Base-by-base conservation (phyloP, 345 rosid genomes). In the Gossypium australe region DNA sequence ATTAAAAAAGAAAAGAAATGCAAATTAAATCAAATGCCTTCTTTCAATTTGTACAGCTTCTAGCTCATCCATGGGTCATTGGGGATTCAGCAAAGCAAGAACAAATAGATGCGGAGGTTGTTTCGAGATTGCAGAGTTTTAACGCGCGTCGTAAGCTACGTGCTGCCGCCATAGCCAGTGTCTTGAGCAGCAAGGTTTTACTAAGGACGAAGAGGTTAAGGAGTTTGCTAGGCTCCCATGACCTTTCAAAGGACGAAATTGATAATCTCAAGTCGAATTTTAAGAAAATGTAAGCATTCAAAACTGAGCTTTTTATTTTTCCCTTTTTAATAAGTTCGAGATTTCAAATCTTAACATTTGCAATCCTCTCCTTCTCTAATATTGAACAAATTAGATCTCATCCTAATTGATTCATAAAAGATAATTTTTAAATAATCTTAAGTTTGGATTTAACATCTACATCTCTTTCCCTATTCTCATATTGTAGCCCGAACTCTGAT, bases 71-170 rank as follows among this genome's bases (percentile, higher is more conserved):
- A 20, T 89, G 94, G 94, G 94, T 89, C 43, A 81, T 62, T 41
- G 94, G 94, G 22, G 87, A 86, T 65, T 81, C 80, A 20, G 91
- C 90, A 25, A 87, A 84, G 80, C 85, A 82, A 70, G 89, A 87
- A 25, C 85, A 81, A 73, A 87, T 87, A 85, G 91, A 87, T 62
- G 87, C 91, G 2, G 91, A 89, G 82, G 76, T 89, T 16, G 89
- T 86, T 9, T 79, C 90, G 0, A 67, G 90, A 18, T 80, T 86
- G 76, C 87, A 87, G 75, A 80, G 87, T 27, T 87, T 87, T 38
- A 85, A 89, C 2, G 91, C 94, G 5, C 80, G 91, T 13, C 83
- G 89, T 34, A 86, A 86, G 70, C 78, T 89, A 17, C 87, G 91
- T 0, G 91, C 90, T 4, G 91, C 90, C 0, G 91, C 94, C 2